Evolutionary conservation across 306 rosid species (phyloP), one percentile per base, ranked within the genome.

Genomic region (Sophora flavescens): DNA sequence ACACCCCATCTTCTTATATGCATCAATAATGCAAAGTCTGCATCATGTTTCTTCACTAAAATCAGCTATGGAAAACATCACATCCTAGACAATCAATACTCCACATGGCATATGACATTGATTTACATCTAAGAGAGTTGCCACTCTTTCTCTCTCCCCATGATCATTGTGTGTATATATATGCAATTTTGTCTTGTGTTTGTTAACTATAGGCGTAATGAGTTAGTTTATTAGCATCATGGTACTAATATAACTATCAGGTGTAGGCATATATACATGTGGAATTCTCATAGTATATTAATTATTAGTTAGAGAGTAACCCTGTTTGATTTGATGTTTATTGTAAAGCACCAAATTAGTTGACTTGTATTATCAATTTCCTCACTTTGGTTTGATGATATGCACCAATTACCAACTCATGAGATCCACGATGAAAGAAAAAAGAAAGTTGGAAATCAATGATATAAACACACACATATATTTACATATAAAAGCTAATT

Each of bases 31-130:
- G 74, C 64, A 8, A 67, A 70, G 69, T 32, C 60, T 61, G 6
- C 67, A 50, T 54, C 67, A 59, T 8, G 77, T 32, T 74, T 61
- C 30, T 81, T 56, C 50, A 66, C 67, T 63, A 74, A 81, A 78
- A 67, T 18, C 53, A 64, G 72, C 38, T 39, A 30, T 44, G 26
- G 59, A 58, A 60, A 70, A 47, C 26, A 28, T 36, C 45, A 48
- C 63, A 51, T 65, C 30, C 72, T 72, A 68, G 53, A 50, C 52
- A 66, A 79, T 74, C 58, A 75, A 65, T 75, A 44, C 84, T 75
- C 57, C 65, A 70, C 72, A 32, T 58, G 73, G 77, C 60, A 41
- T 18, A 65, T 18, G 61, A 48, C 64, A 78, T 70, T 64, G 63
- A 79, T 59, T 78, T 78, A 32, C 74, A 54, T 32, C 47, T 17